phyloP scores from a whole-genome alignment of 768 basidiomycete species.

The Gloeostereum incarnatum region DNA sequence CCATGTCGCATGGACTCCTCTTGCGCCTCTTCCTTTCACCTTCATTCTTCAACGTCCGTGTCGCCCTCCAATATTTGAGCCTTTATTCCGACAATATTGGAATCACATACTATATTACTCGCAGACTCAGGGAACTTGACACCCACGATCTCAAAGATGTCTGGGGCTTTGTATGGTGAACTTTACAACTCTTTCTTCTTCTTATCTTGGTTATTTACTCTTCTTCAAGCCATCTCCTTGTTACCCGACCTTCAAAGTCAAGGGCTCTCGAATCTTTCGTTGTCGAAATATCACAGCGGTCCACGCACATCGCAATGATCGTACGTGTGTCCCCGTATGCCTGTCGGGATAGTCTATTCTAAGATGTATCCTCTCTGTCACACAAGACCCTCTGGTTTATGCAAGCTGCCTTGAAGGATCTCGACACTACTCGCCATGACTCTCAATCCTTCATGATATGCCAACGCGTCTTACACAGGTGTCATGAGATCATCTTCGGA shows the following conservation, averaged over 20 bases:
- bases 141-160: conserved; percentile 70
- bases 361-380: conserved; percentile 10
- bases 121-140: conserved; percentile 59
- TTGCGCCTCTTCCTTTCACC: conserved; percentile 89
- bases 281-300: conserved; percentile 77
- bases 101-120: conserved; percentile 84
- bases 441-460: conserved; percentile 84
- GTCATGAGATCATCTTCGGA: conserved; percentile 94
- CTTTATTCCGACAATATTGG: conserved; percentile 82
- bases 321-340: conserved; percentile 42
- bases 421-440: conserved; percentile 44
- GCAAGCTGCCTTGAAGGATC: conserved; percentile 88
- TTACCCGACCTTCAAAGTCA: conserved; percentile 87
- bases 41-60: conserved; percentile 88
- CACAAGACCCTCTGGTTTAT: conserved; percentile 99
- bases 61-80: conserved; percentile 82
- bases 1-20: conserved; percentile 59
- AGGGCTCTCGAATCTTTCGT: conserved; percentile 93
- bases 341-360: conserved; percentile 10
- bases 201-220: conserved; percentile 7
- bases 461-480: conserved; percentile 81
- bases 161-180: conserved; percentile 85
- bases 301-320: conserved; percentile 92
- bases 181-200: conserved; percentile 5
- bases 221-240: conserved; percentile 73